A percentile compares a stretch with the other conserved stretches of the same genome.
These are phyloP conservation scores for Ceratocystis variospora DNA, from an alignment of 2,329 filamentous ascomycete species.

Conservation along the genomic window DNA sequence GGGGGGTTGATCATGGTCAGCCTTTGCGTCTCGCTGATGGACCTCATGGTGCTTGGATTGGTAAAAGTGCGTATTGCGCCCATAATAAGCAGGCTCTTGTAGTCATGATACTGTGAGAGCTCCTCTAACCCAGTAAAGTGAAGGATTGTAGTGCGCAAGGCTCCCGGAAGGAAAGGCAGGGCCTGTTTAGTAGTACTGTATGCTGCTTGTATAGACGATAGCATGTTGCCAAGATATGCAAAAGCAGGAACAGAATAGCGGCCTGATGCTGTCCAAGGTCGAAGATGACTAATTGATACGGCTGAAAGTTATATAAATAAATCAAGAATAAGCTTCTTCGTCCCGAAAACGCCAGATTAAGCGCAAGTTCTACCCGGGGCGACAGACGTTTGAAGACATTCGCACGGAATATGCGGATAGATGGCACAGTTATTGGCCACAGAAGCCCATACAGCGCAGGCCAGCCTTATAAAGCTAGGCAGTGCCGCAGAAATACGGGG, in stretches of 20 bases:
- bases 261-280: background rate
- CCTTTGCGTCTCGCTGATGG: constrained; percentile 50
- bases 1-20: constrained; percentile 48
- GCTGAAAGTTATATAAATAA: no score
- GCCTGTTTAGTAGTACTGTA: background rate
- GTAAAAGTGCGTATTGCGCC: constrained; percentile 53
- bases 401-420: background rate
- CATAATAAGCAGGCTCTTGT: constrained; percentile 60
- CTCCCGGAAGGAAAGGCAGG: constrained; percentile 35
- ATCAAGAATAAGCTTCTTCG: background rate
- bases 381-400: no score
- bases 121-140: constrained; percentile 56
- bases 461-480: no score
- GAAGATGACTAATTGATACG: no score
- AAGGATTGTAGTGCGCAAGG: constrained; percentile 46
- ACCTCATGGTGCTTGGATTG: constrained; percentile 30
- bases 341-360: background rate
- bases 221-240: no score
- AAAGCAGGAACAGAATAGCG: no score
- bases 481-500: no score
- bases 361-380: no score
- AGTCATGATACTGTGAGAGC: constrained; percentile 61
- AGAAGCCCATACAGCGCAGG: no score
- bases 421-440: background rate
- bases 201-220: background rate